Conservation (phyloP, 2,329 filamentous ascomycete genomes). For the Akanthomyces lecanii region DNA sequence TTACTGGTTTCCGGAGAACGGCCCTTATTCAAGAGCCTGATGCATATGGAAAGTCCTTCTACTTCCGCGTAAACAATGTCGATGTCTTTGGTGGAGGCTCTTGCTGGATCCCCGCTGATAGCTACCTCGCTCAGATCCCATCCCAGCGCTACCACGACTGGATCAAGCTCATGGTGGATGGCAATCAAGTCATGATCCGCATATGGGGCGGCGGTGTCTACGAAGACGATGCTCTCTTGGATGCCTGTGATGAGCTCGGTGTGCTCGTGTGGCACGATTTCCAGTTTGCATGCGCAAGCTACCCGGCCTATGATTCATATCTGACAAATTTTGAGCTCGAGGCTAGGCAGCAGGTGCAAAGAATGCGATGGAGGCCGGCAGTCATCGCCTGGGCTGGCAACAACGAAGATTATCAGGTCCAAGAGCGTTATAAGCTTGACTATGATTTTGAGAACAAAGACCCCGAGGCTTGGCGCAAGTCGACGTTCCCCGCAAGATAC, state of each 20-base stretch:
- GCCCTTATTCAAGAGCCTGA: slow-evolving; percentile 51
- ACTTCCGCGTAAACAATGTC: slow-evolving; percentile 68
- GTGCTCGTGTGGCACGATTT: slow-evolving; percentile 78
- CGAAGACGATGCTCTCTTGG: slow-evolving; percentile 65
- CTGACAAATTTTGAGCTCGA: slow-evolving; percentile 58
- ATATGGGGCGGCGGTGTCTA: slow-evolving; percentile 72
- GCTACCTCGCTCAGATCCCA: slow-evolving; percentile 63
- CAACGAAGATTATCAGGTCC: slow-evolving; percentile 76
- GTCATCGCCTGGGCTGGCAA: slow-evolving; percentile 75
- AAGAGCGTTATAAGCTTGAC: slow-evolving; percentile 62
- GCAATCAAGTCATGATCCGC: slow-evolving; percentile 71
- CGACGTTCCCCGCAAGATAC: slow-evolving; percentile 69
- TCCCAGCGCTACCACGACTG: slow-evolving; percentile 62
- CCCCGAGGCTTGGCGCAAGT: slow-evolving; percentile 68
- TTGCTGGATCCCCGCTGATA: slow-evolving; percentile 75
- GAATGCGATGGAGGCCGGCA: slow-evolving; percentile 55
- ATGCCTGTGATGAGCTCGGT: slow-evolving; percentile 67
- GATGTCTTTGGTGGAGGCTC: slow-evolving; percentile 72
- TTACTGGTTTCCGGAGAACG: slow-evolving; percentile 59
- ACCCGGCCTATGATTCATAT: slow-evolving; percentile 60
- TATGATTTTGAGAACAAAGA: slow-evolving; percentile 72
- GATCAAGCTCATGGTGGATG: slow-evolving; percentile 65
- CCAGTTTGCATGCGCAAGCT: slow-evolving; percentile 69
- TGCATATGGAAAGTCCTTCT: slow-evolving; percentile 66
- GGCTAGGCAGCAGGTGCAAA: slow-evolving; percentile 56